Evolutionary conservation across 805 yeast genomes (phyloP), one percentile per base, ranked within the genome.

Genomic region (Starmera dryadoides): DNA sequence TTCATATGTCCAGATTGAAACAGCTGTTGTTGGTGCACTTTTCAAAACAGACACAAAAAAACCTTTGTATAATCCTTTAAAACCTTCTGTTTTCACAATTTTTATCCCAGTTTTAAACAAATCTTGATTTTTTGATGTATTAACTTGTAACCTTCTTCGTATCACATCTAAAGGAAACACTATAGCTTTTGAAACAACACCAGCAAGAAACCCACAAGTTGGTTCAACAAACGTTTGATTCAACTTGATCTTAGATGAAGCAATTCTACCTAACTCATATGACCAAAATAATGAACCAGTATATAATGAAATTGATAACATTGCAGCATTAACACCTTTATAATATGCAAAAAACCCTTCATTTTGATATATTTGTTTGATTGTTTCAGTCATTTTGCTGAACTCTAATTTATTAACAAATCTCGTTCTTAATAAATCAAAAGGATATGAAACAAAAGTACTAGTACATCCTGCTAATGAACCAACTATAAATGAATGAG

Each of bases 121-220:
- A 16, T 40, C 43, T 33, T 43, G 32, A 49, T 58, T 42, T 31
- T 48, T 47, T 35, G 63, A 49, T 10, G 65, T 68, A 36, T 66
- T 71, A 9, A 89, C 77, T 56, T 91, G 97, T 33, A 83, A 60
- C 30, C 95, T 65, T 52, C 87, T 79, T 18, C 96, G 68, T 2
- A 89, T 56, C 0, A 95, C 77, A 57, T 93, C 98, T 33, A 93
- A 56, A 0, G 98, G 98, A 59, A 86, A 93, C 0, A 86, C 79
- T 0, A 77, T 46, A 0, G 79, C 73, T 57, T 93, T 93, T 11
- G 95, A 74, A 3, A 77, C 47, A 0, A 77, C 66, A 0, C 97
- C 98, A 0, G 96, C 95, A 0, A 77, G 36, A 30, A 86, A 64
- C 34, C 96, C 83, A 56, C 91, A 74, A 28, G 73, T 42, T 6